These are phyloP conservation scores for Tephrocybe rancida DNA, from an alignment of 768 basidiomycete species.

Conservation along the genomic window DNA sequence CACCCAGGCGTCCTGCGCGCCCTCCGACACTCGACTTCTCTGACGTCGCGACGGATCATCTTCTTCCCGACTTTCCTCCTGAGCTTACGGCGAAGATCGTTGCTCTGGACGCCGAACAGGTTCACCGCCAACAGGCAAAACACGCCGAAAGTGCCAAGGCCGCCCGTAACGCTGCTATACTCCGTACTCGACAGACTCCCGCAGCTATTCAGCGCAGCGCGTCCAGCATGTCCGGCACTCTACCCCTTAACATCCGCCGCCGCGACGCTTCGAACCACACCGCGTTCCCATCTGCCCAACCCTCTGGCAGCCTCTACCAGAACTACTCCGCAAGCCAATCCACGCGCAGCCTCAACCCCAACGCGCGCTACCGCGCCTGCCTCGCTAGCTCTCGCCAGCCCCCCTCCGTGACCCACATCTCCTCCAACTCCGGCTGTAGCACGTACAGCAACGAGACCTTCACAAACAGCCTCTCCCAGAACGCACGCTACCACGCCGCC, in stretches of 20 bases:
- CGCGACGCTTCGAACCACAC: not conserved
- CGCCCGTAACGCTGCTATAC: not conserved
- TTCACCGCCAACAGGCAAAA: not conserved
- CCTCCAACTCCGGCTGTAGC: not conserved
- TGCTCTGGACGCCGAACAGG: conserved; percentile 4
- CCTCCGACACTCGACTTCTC: conserved; percentile 12
- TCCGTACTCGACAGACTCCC: not conserved
- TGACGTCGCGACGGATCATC: not conserved
- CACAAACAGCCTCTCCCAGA: not conserved
- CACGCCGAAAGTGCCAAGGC: conserved; percentile 2
- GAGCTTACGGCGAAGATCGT: conserved; percentile 12
- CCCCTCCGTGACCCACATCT: not conserved
- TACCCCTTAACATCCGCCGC: conserved; percentile 7
- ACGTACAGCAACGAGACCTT: conserved; percentile 9
- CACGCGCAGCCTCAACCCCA: conserved; percentile 10
- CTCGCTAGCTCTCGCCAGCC: not conserved
- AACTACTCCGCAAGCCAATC: conserved; percentile 13
- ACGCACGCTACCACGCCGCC: not conserved
- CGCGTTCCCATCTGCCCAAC: not conserved
- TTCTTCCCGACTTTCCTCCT: conserved; percentile 10
- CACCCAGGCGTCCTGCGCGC: conserved; percentile 6
- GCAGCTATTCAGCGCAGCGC: conserved; percentile 6
- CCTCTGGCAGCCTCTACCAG: not conserved
- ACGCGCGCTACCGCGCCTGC: conserved; percentile 7
- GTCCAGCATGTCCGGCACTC: conserved; percentile 6